Evolutionary conservation across 2,329 filamentous ascomycete species (phyloP), one percentile per base, ranked within the genome.

Genomic region (Atkinsonella texensis): DNA sequence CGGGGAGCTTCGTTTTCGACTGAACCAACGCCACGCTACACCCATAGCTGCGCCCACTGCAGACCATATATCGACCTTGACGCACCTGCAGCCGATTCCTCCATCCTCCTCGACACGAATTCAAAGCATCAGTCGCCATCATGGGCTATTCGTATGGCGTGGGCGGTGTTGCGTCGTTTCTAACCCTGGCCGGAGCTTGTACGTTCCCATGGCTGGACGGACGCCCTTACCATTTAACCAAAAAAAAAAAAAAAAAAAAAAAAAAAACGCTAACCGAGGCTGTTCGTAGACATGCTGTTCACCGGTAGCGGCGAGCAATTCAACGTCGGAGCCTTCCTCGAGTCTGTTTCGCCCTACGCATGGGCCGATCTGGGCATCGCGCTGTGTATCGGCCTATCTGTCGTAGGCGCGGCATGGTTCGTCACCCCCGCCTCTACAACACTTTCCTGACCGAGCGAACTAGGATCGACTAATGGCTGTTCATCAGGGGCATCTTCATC

Each of bases 331-430:
- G 84, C 84, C 67, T 97, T 97, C 68, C 83, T 98, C 70, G 89
- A 95, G 72, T 84, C 85, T 56, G 81, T 97, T 61, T 97, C 93
- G 52, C 94, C 93, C 20, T 95, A 91, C 66, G 87, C 86, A 46
- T 98, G 90, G 89, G 93, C 91, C 55, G 84, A 83, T 67, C 70
- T 93, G 52, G 94, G 93, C 58, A 95, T 98, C 63, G 85, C 81
- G 48, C 80, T 97, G 55, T 98, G 93, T 72, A 97, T 98, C 65
- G 90, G 91, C 55, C 76, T 97, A 53, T 98, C 93, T 52, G 91
- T 96, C 44, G 89, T 97, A 38, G 93, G 93, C 67, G 94, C 93
- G 66, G 91, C 91, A 79, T 98, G 93, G 93, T 97, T 81, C 13
- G 47, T 49, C n/a, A 9, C 6, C 8, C 9, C 35, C n/a, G 31